Base-by-base conservation (phyloP, 345 rosid species). In the Kernera saxatilis region DNA sequence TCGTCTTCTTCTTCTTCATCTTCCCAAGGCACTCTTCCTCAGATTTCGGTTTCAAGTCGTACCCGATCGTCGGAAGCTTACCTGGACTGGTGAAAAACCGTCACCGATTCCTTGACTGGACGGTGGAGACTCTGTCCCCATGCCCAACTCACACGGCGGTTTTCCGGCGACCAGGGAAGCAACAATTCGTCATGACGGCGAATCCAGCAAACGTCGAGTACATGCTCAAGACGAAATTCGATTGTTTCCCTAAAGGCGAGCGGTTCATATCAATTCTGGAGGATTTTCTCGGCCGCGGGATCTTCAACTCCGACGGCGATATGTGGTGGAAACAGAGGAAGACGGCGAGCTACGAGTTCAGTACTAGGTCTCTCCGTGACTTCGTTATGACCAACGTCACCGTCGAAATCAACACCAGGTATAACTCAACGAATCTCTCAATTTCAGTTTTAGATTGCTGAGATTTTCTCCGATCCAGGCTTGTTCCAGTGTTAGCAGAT, bases 301-400 rank as follows among this genome's bases (percentile, higher is more conserved):
- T 89, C 61, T 89, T 92, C 59, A 89, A 85, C 63, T 71, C 75
- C 1, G 85, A 92, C 23, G 96, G 89, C 0, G 88, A 81, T 0
- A 63, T 75, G 39, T 89, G 90, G 96, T 86, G 79, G 78, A 76
- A 84, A 58, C 94, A 92, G 68, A 83, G 96, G 51, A 87, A 85
- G 65, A 82, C 86, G 67, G 79, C 91, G 0, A 92, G 96, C 69
- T 85, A 83, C 19, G 94, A 92, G 65, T 88, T 92, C 77, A 86
- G 85, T 75, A 84, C 89, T 17, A 85, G 79, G 8, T 89, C 94
- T 2, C 82, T 92, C 19, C 80, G 88, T 14, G 86, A 84, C 56
- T 89, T 89, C 29, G 71, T 89, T 0, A 80, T 81, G 72, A 83
- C 64, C 8, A 89, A 74, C 8, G 96, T 86, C 11, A 82, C 82